Percentiles rank a stretch among this genome's conserved stretches.
Evolutionary conservation across 2,329 filamentous ascomycete genomes (phyloP).

Genomic region (Trichoderma sp.): DNA sequence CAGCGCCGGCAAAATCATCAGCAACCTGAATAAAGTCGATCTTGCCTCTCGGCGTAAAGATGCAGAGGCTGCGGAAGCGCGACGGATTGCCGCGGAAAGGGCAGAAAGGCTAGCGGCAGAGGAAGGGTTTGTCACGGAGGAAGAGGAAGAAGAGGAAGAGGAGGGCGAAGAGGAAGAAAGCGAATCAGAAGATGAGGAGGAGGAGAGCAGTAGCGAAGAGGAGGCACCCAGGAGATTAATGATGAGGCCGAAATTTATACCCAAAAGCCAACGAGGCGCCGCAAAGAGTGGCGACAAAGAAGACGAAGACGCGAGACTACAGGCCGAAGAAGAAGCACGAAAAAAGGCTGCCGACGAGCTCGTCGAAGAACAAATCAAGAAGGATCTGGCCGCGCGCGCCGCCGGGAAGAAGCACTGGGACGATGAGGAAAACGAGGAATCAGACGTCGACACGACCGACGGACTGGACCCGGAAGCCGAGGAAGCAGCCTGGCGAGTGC

Average conservation of each 20-base stretch:
- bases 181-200: slow-evolving; percentile 50
- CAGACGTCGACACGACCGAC: slow-evolving; percentile 87
- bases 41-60: slow-evolving; percentile 53
- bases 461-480: slow-evolving; percentile 85
- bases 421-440: slow-evolving; percentile 69
- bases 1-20: slow-evolving; percentile 61
- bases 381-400: slow-evolving; percentile 74
- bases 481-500: slow-evolving; percentile 88
- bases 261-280: slow-evolving; percentile 57
- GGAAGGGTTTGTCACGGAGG: slow-evolving; percentile 66
- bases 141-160: slow-evolving; percentile 49
- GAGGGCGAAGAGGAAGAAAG: slow-evolving; percentile 44
- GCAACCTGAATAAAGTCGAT: slow-evolving; percentile 57
- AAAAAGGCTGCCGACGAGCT: slow-evolving; percentile 75
- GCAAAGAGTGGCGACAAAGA: slow-evolving; percentile 39
- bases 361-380: slow-evolving; percentile 86
- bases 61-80: slow-evolving; percentile 52
- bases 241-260: slow-evolving; percentile 67
- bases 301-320: slow-evolving; percentile 41
- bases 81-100: slow-evolving; percentile 53
- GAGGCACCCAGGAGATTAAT: slow-evolving; percentile 61
- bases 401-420: slow-evolving; percentile 87
- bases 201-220: slow-evolving; percentile 57
- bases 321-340: slow-evolving; percentile 63
- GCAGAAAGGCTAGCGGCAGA: slow-evolving; percentile 59